phyloP scores from a whole-genome alignment of 129 eudicot species.

The Kitagawia praeruptora region DNA sequence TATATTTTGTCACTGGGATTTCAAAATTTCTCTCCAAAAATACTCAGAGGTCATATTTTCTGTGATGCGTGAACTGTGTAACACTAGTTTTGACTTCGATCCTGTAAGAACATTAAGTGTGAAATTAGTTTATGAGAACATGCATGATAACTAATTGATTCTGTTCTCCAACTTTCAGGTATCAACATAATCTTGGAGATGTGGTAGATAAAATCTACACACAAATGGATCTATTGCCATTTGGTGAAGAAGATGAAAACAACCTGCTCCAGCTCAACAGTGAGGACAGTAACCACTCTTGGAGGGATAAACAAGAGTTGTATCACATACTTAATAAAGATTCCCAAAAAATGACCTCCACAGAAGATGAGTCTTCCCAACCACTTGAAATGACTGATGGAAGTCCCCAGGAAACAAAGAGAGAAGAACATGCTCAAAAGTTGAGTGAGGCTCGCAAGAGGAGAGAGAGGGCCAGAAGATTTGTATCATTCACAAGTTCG shows the following conservation, averaged over 20 bases:
- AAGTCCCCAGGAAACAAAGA: constrained; percentile 15
- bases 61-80: not conserved
- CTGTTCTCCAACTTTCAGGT: constrained; percentile 38
- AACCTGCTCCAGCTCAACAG: constrained; percentile 58
- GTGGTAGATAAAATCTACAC: constrained; percentile 59
- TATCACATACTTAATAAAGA: constrained; percentile 24
- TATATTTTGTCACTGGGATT: not conserved
- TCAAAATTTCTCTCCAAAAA: not conserved
- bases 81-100: not conserved
- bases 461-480: constrained; percentile 65
- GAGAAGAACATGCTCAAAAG: constrained; percentile 39
- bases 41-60: not conserved
- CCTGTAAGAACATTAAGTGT: not conserved
- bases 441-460: constrained; percentile 70
- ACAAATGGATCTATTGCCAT: constrained; percentile 78
- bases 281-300: constrained; percentile 87
- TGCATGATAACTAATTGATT: not conserved
- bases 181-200: constrained; percentile 45
- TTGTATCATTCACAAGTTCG: constrained; percentile 58
- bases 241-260: constrained; percentile 68
- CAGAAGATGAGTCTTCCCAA: constrained; percentile 51
- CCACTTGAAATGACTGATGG: constrained; percentile 23
- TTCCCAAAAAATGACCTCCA: constrained; percentile 33
- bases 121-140: not conserved
- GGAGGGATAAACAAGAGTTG: constrained; percentile 42